Evolutionary conservation across 176 grass and related monocot genomes (phyloP), one percentile per base, ranked within the genome.

Genomic region (Puccinellia tenuiflora): DNA sequence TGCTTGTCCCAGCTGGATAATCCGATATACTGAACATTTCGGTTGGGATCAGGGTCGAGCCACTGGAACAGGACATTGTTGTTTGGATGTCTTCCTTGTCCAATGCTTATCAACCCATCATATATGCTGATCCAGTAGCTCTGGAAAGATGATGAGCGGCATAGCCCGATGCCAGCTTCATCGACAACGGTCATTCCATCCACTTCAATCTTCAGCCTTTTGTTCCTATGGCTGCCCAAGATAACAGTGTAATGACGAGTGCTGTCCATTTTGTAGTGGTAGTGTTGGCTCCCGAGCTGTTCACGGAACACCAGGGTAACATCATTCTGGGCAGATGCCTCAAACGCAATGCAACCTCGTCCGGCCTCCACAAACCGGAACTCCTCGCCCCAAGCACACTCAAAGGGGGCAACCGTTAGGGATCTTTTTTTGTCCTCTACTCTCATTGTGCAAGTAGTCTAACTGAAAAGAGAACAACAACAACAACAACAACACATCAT

Each of bases 1-100:
- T 95, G 96, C 57, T 95, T 98, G 67, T 98, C 92, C 96, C 96
- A 98, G 79, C 96, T 93, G 80, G 88, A 94, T 35, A 98, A 74
- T 26, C 96, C 96, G 0, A 98, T 72, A 42, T 98, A 98, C 48
- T 90, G 90, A 89, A 93, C 92, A 84, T 86, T 85, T 46, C 47
- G 79, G 80, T 87, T 92, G 83, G 90, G 92, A 0, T 88, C 84
- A 76, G 89, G 85, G 77, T 98, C 92, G 9, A 88, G 87, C 92
- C 92, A 98, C 56, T 93, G 87, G 81, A 98, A 98, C 0, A 98
- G 79, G 76, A 88, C 82, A 17, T 93, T 93, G 29, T 82, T 92
- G 83, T 86, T 92, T 31, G 95, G 92, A 75, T 94, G 88, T n/a
- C 67, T 90, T 30, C 96, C 95, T 73, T 90, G 73, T 16, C 96